Base-by-base conservation (phyloP, 371 early-diverging fungal species). In the Capillidium rhysosporum region DNA sequence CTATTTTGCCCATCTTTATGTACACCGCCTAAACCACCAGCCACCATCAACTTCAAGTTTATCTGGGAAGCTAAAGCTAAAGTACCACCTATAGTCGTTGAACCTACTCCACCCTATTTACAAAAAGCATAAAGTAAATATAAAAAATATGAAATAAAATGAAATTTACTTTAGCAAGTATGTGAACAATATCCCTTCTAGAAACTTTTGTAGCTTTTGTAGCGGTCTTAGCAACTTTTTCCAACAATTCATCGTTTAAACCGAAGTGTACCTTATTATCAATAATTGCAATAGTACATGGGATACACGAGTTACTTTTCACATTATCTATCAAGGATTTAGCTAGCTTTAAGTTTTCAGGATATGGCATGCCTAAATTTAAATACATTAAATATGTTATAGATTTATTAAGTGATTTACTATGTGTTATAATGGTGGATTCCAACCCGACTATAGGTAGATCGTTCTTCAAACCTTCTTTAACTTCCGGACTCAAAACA, bases 1-100 rank as follows among this genome's bases (percentile, higher is more conserved):
- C 82, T 76, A 29, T 63, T 51, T 52, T 86, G 81, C 16, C 77
- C 88, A 7, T 84, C 89, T 14, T 94, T 73, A 56, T 94, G 95
- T 20, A 89, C 95, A 38, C 96, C 96, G 31, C 96, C 96, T 46
- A 95, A 92, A 9, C 95, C 96, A 20, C 96, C 96, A 1, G 96
- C 94, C 12, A 86, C 92, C 73, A 95, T 94, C 0, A 95, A 67
- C 24, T 69, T 62, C 49, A 95, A 90, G 5, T 90, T 92, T 2
- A 82, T 87, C 38, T 67, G 65, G 59, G 85, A 74, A 1, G 96
- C 94, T 2, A 82, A 68, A 7, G 82, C 56, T 84, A 93, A 85
- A 0, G 95, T 95, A 5, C 79, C 79, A 0, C 90, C 76, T 12
- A 95, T 93, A 0, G 96, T 95, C 0, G 94, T 93, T 0, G 89